A percentile compares a stretch with the other conserved stretches of the same genome.
These are phyloP conservation scores for Mallotus japonicus DNA, from an alignment of 441 rosid genomes.

Conservation along the genomic window DNA sequence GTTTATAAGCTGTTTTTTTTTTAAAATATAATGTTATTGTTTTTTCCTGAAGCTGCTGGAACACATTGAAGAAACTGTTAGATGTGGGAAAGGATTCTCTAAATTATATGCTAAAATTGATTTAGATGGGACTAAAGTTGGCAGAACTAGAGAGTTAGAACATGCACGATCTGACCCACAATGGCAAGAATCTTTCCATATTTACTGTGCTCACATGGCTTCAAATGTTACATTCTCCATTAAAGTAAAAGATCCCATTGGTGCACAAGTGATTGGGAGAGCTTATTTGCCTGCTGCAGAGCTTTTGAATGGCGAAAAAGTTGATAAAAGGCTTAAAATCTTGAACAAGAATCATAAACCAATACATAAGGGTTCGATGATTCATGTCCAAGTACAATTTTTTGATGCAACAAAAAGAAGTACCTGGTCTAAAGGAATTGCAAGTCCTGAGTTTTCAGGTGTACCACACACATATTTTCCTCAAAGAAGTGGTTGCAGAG, in stretches of 20 bases:
- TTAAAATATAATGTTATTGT: not conserved
- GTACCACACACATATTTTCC: constrained; percentile 37
- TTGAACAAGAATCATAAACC: constrained; percentile 19
- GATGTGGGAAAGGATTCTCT: constrained; percentile 20
- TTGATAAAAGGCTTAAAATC: constrained; percentile 26
- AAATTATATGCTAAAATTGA: constrained; percentile 27
- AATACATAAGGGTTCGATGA: constrained; percentile 22
- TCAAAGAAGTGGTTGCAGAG: constrained; percentile 37
- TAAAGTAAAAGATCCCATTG: constrained; percentile 34
- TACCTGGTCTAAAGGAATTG: constrained; percentile 33
- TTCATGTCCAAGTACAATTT: constrained; percentile 34
- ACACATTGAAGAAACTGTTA: constrained; percentile 25
- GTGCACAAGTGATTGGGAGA: constrained; percentile 28
- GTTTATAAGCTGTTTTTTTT: too few relatives aligned
- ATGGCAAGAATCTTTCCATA: constrained; percentile 34
- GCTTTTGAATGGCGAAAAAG: constrained; percentile 22
- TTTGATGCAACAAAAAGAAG: constrained; percentile 26
- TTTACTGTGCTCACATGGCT: constrained; percentile 36
- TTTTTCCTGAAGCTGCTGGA: constrained; percentile 22
- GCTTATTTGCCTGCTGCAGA: constrained; percentile 30
- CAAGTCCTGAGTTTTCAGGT: constrained; percentile 27
- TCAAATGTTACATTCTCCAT: constrained; percentile 31
- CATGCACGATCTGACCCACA: constrained; percentile 23
- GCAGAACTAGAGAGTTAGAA: constrained; percentile 22
- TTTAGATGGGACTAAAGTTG: constrained; percentile 30